Base-by-base conservation (phyloP, 495 filamentous ascomycete species). In the Tuber melanosporum region DNA sequence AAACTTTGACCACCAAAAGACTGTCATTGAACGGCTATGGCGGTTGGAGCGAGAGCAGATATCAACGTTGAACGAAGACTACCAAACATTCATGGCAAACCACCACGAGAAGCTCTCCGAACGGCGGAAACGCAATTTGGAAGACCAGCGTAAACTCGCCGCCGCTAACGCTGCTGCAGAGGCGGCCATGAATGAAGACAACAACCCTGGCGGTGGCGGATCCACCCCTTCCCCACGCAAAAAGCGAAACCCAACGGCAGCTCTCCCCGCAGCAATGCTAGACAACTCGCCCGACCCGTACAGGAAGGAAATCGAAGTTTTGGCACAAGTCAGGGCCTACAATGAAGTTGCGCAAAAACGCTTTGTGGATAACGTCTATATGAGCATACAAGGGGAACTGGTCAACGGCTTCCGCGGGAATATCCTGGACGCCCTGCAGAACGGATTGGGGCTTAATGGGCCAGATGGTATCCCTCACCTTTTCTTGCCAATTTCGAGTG, bases 341-440 rank as follows among this genome's bases (percentile, higher is more conserved):
- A 73, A 77, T 22, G 81, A 83, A 45, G 69, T 83, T 17, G 81
- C 81, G n/a, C 74, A 76, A 41, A 83, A 79, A 42, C 74, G 81
- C 7, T 83, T 83, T n/a, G 73, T 83, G 8, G 81, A 83, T 41
- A 81, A 80, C 49, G 81, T 82, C 26, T 83, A 83, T 20, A 82
- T 83, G 77, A 75, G 78, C 9, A 77, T 83, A 6, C 74, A 77
- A 39, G 75, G 73, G 14, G 81, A 82, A 75, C 71, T 77, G 7
- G 66, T 80, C 15, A 72, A 70, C 36, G 71, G 45, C 10, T 80
- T 82, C 49, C 70, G 74, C 43, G 74, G 73, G 52, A 66, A 36
- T 1, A 46, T 83, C 26, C 26, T 74, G 26, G 73, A 72, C 3
- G 43, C 70, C 17, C 8, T 83, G 36, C 72, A 78, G 36, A 71